Evolutionary conservation across 495 filamentous ascomycete species (phyloP), one percentile per base, ranked within the genome.

Genomic region (Talaromyces borbonicus): DNA sequence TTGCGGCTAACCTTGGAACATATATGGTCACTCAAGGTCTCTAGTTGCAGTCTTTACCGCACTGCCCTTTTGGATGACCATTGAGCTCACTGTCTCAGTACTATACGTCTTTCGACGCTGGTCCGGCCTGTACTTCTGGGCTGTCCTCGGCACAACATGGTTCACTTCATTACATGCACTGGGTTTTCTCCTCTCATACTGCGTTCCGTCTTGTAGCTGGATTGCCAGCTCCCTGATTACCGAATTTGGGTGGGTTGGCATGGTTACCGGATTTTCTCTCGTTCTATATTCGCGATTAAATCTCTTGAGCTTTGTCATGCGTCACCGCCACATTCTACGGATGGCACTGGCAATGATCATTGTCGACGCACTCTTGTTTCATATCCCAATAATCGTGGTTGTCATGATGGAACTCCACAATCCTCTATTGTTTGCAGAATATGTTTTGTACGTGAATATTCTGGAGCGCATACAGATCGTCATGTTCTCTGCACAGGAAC

Each of bases 31-130:
- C n/a, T n/a, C 5, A 15, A 48, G 46, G 46, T 48, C 46, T 14
- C 36, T 48, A 16, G 16, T 48, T 11, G 36, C 46, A 22, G 46
- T 48, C 36, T 48, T 48, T 24, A 48, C 46, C 8, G 46, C 46
- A 26, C 19, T 48, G 5, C 46, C 46, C 7, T 19, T 48, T 6
- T 48, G 46, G 46, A 48, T 48, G 46, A 48, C 31, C 29, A 46
- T 60, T 33, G 57, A 60, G 40, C 49, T 60, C 30, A 50, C 52
- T 33, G 42, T 60, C 6, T 48, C 43, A 18, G 56, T 72, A 22
- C 71, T 75, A 45, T 59, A 70, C 51, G 69, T 68, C n/a, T 74
- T 75, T 49, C 56, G 62, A 18, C 60, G 62, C 37, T 69, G 71
- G 35, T 57, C 50, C 8, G 72, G 72, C 3, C 43, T 70, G 1